Conservation (phyloP, 108 stramenopile genomes). For the Cyclotella baltica region DNA sequence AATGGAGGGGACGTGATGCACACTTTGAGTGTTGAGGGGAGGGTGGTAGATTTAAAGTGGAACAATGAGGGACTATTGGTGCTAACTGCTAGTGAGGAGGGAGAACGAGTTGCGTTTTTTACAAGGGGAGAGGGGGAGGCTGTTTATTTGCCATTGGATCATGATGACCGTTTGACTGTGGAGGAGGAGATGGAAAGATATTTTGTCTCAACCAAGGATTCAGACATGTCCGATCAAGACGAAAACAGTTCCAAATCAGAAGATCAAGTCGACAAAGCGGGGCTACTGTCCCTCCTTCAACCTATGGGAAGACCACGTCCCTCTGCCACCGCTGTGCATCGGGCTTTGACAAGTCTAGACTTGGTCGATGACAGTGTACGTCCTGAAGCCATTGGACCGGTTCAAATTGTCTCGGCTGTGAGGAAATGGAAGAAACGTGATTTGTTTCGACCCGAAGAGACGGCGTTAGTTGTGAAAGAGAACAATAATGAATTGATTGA, state of each 20-base stretch:
- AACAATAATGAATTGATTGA: slow-evolving; percentile 5
- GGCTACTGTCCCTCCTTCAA: slow-evolving; percentile 39
- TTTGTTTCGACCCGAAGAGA: slow-evolving; percentile 13
- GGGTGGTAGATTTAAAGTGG: slow-evolving; percentile 46
- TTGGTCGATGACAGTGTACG: slow-evolving; percentile 13
- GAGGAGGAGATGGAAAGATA: slow-evolving; percentile 52
- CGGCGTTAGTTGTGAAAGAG: neutral
- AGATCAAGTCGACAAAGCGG: slow-evolving; percentile 42
- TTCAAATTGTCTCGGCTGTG: slow-evolving; percentile 41
- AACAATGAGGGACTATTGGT: slow-evolving; percentile 20
- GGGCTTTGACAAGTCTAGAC: slow-evolving; percentile 35
- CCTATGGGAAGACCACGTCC: slow-evolving; percentile 48
- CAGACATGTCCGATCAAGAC: neutral
- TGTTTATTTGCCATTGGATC: too few relatives aligned
- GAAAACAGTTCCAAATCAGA: slow-evolving; percentile 17
- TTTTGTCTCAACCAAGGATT: slow-evolving; percentile 4
- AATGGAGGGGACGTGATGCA: slow-evolving; percentile 11
- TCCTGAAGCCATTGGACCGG: slow-evolving; percentile 21
- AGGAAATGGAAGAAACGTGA: slow-evolving; percentile 47
- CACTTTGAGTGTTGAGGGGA: neutral
- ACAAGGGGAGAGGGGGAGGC: slow-evolving; percentile 14
- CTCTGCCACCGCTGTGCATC: slow-evolving; percentile 36
- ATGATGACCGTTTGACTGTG: slow-evolving; percentile 1
- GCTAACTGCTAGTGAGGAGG: slow-evolving; percentile 1
- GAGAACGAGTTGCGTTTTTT: slow-evolving; percentile 29